These are phyloP conservation scores for Colletotrichum limetticola DNA, from an alignment of 2,329 filamentous ascomycete genomes.

Conservation along the genomic window DNA sequence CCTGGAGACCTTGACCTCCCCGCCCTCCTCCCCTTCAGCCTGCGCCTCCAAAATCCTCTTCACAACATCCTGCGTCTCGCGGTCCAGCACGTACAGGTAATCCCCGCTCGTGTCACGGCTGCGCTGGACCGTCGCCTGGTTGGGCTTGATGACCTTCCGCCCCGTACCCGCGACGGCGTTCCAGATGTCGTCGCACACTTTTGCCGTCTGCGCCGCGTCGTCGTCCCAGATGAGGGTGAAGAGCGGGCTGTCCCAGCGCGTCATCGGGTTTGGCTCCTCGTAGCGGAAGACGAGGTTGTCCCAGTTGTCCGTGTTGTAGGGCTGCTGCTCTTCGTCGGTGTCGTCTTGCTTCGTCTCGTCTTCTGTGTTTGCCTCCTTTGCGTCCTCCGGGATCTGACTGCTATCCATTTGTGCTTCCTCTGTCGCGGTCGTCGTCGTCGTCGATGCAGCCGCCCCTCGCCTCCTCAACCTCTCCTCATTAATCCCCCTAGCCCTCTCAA, in stretches of 20 bases:
- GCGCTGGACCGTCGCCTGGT: slow-evolving; percentile 77
- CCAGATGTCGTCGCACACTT: slow-evolving; percentile 76
- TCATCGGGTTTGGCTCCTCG: slow-evolving; percentile 89
- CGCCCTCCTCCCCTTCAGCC: slow-evolving; percentile 67
- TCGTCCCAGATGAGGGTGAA: slow-evolving; percentile 85
- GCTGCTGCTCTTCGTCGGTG: slow-evolving; percentile 46
- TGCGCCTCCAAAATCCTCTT: slow-evolving; percentile 76
- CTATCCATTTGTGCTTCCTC: slow-evolving; percentile 36
- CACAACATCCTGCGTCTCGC: slow-evolving; percentile 81
- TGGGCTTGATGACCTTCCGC: slow-evolving; percentile 75
- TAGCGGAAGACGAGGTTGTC: slow-evolving; percentile 85
- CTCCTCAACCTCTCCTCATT: slow-evolving; percentile 69
- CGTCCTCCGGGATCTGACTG: slow-evolving; percentile 51
- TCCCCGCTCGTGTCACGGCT: slow-evolving; percentile 73
- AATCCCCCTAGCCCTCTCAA: slow-evolving; percentile 63
- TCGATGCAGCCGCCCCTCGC: slow-evolving; percentile 29
- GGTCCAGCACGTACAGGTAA: slow-evolving; percentile 84
- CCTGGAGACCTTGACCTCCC: slow-evolving; percentile 63
- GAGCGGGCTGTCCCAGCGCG: slow-evolving; percentile 84
- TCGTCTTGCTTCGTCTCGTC: slow-evolving; percentile 47
- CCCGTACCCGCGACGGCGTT: slow-evolving; percentile 74
- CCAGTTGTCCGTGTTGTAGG: slow-evolving; percentile 71
- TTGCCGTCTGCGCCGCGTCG: slow-evolving; percentile 64
- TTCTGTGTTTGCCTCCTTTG: slow-evolving; percentile 35
- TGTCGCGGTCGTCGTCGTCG: background rate